A percentile compares a stretch with the other conserved stretches of the same genome.
Evolutionary conservation across 768 basidiomycete genomes (phyloP).

Genomic region (Trametes punicea): DNA sequence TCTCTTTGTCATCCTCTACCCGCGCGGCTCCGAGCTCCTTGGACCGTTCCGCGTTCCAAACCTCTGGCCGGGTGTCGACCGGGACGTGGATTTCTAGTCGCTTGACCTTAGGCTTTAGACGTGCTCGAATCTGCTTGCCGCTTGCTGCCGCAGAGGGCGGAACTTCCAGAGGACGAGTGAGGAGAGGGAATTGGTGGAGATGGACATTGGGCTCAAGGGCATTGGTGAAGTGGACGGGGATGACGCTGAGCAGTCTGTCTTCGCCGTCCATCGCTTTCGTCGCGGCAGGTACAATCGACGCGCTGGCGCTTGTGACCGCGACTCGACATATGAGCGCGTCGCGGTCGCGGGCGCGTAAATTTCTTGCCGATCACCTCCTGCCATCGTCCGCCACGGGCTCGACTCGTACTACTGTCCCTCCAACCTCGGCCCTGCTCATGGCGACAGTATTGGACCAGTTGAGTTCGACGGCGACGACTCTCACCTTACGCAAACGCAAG

Average conservation of each 20-base stretch:
- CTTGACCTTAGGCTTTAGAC: constrained; percentile 60
- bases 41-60: constrained; percentile 74
- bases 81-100: constrained; percentile 79
- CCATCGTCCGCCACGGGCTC: neutral
- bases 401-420: neutral
- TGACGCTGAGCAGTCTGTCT: constrained; percentile 61
- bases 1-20: constrained; percentile 73
- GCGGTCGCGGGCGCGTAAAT: constrained; percentile 18
- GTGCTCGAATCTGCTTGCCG: constrained; percentile 75
- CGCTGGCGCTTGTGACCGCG: constrained; percentile 6
- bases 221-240: constrained; percentile 74
- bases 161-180: constrained; percentile 67
- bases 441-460: neutral
- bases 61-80: constrained; percentile 73
- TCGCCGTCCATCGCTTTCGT: constrained; percentile 28
- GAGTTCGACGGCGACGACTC: constrained; percentile 11
- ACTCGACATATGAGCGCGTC: neutral
- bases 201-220: constrained; percentile 61
- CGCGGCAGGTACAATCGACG: neutral
- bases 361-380: neutral
- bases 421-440: neutral
- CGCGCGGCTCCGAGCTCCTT: constrained; percentile 63
- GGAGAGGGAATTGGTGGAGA: constrained; percentile 78
- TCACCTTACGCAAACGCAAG: constrained; percentile 27
- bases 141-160: constrained; percentile 71